Evolutionary conservation across 345 rosid genomes (phyloP), one percentile per base, ranked within the genome.

Genomic region (Ailanthus altissimus): DNA sequence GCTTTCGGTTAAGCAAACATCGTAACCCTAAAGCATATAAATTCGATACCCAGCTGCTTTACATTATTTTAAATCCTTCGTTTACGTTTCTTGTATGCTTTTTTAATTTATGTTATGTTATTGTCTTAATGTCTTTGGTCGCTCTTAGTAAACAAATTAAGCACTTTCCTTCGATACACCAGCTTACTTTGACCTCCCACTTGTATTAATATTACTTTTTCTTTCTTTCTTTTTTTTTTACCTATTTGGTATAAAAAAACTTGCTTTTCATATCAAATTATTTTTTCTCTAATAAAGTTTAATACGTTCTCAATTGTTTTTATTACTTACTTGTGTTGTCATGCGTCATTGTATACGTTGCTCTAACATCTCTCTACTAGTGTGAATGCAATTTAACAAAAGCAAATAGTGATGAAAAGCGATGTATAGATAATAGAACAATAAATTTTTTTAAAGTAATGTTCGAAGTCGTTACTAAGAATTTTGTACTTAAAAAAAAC

Each of bases 1-100:
- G 62, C 77, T 51, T 64, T 75, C 49, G 77, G 69, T n/a, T 50
- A 21, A 72, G 16, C 49, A 56, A n/a, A 53, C 12, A 5, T 40
- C 74, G 13, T n/a, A 36, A 0, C 60, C 46, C 0, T 38, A n/a
- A 50, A 70, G 32, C 43, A 26, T 47, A 15, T 2, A 58, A 21
- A 23, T 26, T 32, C 38, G 8, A 10, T 70, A 25, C 38, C 2
- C 23, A 46, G n/a, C 71, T 67, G 21, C 54, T 5, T 2, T 8
- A 6, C 14, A 8, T 20, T 45, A 21, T 59, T 70, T 20, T 2
- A 16, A 23, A 43, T 45, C 28, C 16, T n/a, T 71, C 46, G 46
- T 36, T 54, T 71, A 36, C 74, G 11, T 53, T 70, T 54, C 2
- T n/a, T 20, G 3, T 7, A 23, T 47, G 43, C 73, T 50, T 69